Conservation (phyloP, 164 flowering plant genomes). For the Buxus sempervirens region DNA sequence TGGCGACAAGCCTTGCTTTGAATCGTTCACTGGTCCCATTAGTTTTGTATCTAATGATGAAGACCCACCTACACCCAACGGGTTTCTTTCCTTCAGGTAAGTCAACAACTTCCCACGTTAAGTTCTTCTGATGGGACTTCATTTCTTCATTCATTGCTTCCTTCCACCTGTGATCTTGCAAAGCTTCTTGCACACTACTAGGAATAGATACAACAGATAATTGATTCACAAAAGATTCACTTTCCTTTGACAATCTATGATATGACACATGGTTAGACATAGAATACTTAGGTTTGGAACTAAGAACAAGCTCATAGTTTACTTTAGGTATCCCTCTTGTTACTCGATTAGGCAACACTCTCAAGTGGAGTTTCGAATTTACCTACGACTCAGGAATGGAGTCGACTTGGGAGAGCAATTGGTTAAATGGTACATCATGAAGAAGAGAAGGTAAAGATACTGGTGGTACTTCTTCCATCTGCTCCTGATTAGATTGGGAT, state of each 20-base stretch:
- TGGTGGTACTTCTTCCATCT: no score
- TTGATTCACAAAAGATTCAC: constrained; percentile 3
- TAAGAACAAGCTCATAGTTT: constrained; percentile 7
- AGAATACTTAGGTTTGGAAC: not conserved
- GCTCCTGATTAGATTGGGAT: no score
- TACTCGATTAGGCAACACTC: not conserved
- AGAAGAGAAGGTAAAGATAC: not conserved
- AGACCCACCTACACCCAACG: constrained; percentile 4
- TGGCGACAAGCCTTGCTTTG: constrained; percentile 14
- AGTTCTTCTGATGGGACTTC: constrained; percentile 4
- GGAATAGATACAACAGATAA: constrained; percentile 14
- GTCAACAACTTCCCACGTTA: constrained; percentile 6
- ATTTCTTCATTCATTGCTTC: constrained; percentile 9
- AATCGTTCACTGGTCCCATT: constrained; percentile 6
- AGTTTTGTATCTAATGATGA: not conserved
- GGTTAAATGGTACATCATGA: not conserved
- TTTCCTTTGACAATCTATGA: constrained; percentile 3
- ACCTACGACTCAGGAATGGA: not conserved
- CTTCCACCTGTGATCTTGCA: constrained; percentile 7
- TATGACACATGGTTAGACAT: constrained; percentile 5
- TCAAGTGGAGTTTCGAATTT: not conserved
- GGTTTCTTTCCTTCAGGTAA: constrained; percentile 6
- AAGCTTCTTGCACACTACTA: constrained; percentile 12
- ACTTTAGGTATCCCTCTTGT: constrained; percentile 8
- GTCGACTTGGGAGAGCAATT: constrained; percentile 1